phyloP scores from a whole-genome alignment of 2,329 filamentous ascomycete genomes.

The Scolecobasidium constrictum region DNA sequence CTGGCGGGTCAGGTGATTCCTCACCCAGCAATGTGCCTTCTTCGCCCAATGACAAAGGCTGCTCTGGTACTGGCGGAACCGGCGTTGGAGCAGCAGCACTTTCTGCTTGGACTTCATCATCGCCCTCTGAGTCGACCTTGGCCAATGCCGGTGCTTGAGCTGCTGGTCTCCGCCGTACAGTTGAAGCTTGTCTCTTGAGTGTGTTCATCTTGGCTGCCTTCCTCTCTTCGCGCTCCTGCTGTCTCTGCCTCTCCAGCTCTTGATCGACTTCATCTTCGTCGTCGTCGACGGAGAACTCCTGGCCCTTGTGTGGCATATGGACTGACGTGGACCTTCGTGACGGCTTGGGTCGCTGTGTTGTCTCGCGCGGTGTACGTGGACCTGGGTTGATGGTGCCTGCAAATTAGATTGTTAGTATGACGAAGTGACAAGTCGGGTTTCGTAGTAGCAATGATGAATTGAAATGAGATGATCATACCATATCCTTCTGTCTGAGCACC shows the following conservation, averaged over 20 bases:
- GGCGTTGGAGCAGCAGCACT: constrained; percentile 13
- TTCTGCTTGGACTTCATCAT: constrained; percentile 20
- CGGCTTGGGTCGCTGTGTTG: constrained; percentile 4
- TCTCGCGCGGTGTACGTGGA: background rate
- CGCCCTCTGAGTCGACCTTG: constrained; percentile 38
- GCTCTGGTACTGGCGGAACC: background rate
- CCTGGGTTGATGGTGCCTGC: background rate
- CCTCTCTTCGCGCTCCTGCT: constrained; percentile 18
- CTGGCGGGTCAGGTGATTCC: constrained; percentile 23
- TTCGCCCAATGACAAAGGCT: constrained; percentile 18
- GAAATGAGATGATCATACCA: constrained; percentile 3
- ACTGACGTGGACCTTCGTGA: constrained; percentile 62
- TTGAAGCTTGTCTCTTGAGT: constrained; percentile 39
- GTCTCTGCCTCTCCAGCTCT: constrained; percentile 41
- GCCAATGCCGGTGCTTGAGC: constrained; percentile 34
- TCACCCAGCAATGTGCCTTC: constrained; percentile 20
- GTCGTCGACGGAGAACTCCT: constrained; percentile 86
- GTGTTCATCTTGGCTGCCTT: constrained; percentile 20
- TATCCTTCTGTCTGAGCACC: constrained; percentile 8
- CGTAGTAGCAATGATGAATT: too few species aligned
- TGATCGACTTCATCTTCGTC: constrained; percentile 69
- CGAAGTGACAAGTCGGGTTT: too few species aligned
- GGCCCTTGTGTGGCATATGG: constrained; percentile 66
- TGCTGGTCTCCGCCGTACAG: constrained; percentile 37
- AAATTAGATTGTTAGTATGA: too few species aligned